These are phyloP conservation scores for Parietichytrium sp. DNA, from an alignment of 108 stramenopile species.

Conservation along the genomic window DNA sequence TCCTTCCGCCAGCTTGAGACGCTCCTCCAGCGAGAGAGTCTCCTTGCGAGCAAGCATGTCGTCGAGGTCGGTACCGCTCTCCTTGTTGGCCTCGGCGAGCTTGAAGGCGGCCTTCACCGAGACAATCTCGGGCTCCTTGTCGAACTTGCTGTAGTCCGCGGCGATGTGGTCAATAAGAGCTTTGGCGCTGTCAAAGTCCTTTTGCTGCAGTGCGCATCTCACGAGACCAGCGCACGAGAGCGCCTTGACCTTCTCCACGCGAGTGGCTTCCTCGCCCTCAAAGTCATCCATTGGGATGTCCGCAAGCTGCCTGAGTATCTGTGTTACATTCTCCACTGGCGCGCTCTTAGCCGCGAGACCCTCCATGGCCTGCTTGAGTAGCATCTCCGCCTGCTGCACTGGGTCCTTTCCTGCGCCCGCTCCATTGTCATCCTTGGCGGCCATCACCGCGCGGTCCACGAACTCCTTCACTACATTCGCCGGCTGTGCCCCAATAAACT, in stretches of 20 bases:
- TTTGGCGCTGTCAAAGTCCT: background rate
- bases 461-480: slow-evolving; percentile 68
- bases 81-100: background rate
- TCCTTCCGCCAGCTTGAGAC: background rate
- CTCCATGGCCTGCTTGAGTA: background rate
- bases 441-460: slow-evolving; percentile 26
- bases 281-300: background rate
- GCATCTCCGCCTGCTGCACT: background rate
- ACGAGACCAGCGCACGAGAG: background rate
- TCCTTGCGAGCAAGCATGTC: background rate
- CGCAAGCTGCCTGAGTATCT: background rate
- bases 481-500: slow-evolving; percentile 76
- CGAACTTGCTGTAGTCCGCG: background rate
- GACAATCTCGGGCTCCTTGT: background rate
- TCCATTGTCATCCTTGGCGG: background rate
- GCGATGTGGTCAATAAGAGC: background rate
- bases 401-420: background rate
- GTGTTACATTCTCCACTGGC: background rate
- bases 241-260: background rate
- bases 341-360: background rate
- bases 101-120: background rate
- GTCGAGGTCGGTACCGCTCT: background rate
- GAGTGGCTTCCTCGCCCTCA: background rate
- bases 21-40: slow-evolving; percentile 1
- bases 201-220: background rate